These are phyloP conservation scores for Elongisporangium anandrum DNA, from an alignment of 352 stramenopile species.

Conservation along the genomic window DNA sequence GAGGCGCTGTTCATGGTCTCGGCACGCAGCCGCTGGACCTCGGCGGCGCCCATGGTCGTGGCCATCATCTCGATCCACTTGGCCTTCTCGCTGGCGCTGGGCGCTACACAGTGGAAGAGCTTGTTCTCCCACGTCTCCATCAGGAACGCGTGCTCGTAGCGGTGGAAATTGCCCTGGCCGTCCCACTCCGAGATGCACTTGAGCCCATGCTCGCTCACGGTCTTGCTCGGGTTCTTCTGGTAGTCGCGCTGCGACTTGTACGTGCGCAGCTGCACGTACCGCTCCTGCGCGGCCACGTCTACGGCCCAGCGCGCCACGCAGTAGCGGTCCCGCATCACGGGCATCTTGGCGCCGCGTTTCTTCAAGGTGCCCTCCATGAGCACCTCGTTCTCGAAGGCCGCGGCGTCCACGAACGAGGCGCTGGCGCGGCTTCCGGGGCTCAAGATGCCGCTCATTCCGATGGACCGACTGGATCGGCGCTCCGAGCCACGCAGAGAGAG, in stretches of 20 bases:
- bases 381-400: constrained; percentile 10
- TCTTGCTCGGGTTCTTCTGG: constrained; percentile 37
- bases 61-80: constrained; percentile 67
- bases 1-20: constrained; percentile 4
- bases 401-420: background rate
- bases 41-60: constrained; percentile 8
- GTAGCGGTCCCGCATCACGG: constrained; percentile 80
- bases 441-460: background rate
- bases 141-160: constrained; percentile 62
- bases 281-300: constrained; percentile 28
- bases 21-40: constrained; percentile 4
- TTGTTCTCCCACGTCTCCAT: constrained; percentile 74
- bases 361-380: constrained; percentile 70
- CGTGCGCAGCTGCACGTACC: constrained; percentile 63
- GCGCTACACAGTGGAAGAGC: constrained; percentile 69
- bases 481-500: background rate
- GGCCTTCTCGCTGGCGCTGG: constrained; percentile 38
- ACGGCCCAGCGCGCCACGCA: constrained; percentile 72
- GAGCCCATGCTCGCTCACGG: constrained; percentile 49
- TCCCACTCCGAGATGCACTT: constrained; percentile 78
- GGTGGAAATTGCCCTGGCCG: constrained; percentile 71
- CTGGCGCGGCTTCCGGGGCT: background rate
- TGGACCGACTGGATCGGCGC: background rate
- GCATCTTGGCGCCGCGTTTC: constrained; percentile 64
- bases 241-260: constrained; percentile 60